Conservation (phyloP, 371 early-diverging fungal species). For the Lichtheimia hyalospora region DNA sequence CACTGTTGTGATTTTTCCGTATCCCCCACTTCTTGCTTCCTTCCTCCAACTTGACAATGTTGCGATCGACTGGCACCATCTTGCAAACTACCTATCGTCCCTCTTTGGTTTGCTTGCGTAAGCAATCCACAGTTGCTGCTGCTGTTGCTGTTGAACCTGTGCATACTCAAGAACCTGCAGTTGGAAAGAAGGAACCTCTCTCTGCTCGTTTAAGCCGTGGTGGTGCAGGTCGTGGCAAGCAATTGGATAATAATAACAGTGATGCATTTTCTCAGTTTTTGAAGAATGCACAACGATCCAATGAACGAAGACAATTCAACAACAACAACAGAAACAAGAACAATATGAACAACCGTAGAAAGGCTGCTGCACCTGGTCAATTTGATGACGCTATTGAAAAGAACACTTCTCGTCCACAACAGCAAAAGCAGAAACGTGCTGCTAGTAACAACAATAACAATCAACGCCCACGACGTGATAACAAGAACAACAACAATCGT, state of each 20-base stretch:
- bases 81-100: conserved; percentile 1
- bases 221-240: conserved; percentile 44
- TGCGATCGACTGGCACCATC: conserved; percentile 9
- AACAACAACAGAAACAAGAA: conserved; percentile 12
- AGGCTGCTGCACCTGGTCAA: conserved; percentile 14
- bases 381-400: conserved; percentile 21
- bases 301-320: conserved; percentile 4
- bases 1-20: conserved; percentile 1
- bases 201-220: conserved; percentile 25
- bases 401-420: neutral
- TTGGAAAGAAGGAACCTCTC: conserved; percentile 3
- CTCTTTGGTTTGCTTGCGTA: neutral
- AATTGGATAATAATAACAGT: conserved; percentile 9
- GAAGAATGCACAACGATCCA: conserved; percentile 15
- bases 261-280: conserved; percentile 43
- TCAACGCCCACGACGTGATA: neutral
- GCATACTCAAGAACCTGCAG: neutral
- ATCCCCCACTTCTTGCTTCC: neutral
- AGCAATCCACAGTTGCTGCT: conserved; percentile 8
- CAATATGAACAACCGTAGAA: conserved; percentile 4
- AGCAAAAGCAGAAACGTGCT: conserved; percentile 4
- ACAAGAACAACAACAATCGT: conserved; percentile 9
- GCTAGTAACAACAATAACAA: conserved; percentile 10
- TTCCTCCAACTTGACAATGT: conserved; percentile 2
- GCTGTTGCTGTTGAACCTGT: conserved; percentile 3